A percentile compares a stretch with the other conserved stretches of the same genome.
phyloP scores from a whole-genome alignment of 2,329 filamentous ascomycete species.

The Nemania sp. region DNA sequence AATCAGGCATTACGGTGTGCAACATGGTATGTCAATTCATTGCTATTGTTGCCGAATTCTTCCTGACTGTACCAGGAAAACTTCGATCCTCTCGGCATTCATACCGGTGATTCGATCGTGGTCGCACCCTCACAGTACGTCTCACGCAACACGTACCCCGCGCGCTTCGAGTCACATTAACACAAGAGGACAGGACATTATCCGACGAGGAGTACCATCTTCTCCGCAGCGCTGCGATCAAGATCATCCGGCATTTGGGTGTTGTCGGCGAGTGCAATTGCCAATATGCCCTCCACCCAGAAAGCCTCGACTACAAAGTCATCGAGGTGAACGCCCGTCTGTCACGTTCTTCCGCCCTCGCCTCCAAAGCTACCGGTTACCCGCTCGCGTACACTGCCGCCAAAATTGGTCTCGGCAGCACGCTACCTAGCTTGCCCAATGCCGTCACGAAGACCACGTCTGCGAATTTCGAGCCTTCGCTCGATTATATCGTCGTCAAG shows the following conservation, averaged over 20 bases:
- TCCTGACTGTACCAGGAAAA: constrained; percentile 61
- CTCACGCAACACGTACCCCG: neutral
- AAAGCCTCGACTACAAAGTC: constrained; percentile 95
- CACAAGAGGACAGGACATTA: neutral
- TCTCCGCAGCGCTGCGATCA: constrained; percentile 95
- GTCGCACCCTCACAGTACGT: constrained; percentile 67
- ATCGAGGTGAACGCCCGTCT: constrained; percentile 99
- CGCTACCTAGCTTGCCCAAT: constrained; percentile 91
- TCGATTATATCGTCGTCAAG: constrained; percentile 98
- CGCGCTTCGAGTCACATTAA: neutral
- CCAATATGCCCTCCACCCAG: constrained; percentile 94
- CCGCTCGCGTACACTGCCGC: constrained; percentile 96
- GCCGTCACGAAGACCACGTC: constrained; percentile 98
- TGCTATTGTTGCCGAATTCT: neutral
- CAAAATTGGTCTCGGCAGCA: constrained; percentile 97
- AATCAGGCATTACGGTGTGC: constrained; percentile 78
- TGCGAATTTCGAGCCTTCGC: constrained; percentile 95
- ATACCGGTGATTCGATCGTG: constrained; percentile 98
- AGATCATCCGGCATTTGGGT: constrained; percentile 95
- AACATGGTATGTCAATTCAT: constrained; percentile 65
- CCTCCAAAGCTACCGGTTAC: constrained; percentile 97
- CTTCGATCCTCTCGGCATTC: constrained; percentile 95
- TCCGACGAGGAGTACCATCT: constrained; percentile 97
- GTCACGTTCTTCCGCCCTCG: constrained; percentile 93
- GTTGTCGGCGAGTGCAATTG: constrained; percentile 99